A percentile compares a stretch with the other conserved stretches of the same genome.
These are phyloP conservation scores for Leptomonas seymouri DNA, from an alignment of 208 protist species.

Conservation along the genomic window DNA sequence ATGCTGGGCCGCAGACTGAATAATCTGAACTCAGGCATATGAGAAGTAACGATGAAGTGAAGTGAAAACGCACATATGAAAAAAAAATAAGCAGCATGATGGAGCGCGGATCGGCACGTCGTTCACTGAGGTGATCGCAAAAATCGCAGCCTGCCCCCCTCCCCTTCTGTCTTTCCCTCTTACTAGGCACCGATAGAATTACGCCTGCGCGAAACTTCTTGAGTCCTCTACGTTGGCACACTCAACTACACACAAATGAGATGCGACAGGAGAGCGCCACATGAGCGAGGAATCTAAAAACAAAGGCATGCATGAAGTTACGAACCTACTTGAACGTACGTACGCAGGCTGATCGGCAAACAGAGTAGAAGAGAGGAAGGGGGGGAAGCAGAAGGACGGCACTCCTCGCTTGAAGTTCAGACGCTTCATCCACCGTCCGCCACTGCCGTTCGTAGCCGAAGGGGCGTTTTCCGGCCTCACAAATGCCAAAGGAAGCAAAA, in stretches of 20 bases:
- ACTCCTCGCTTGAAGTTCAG: neutral
- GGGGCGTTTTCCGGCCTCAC: neutral
- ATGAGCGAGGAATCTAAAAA: too few species aligned
- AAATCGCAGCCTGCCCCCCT: too few species aligned
- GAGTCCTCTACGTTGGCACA: neutral
- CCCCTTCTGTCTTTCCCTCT: too few species aligned
- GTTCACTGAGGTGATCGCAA: too few species aligned
- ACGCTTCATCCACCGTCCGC: neutral
- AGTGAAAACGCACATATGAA: neutral
- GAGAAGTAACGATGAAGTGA: neutral
- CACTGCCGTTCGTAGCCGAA: neutral
- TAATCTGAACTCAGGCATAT: neutral
- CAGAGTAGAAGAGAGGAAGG: neutral
- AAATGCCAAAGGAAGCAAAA: constrained; percentile 1
- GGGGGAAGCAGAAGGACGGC: neutral
- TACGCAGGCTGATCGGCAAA: neutral
- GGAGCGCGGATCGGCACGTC: too few species aligned
- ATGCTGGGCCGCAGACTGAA: neutral
- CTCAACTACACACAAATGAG: too few species aligned
- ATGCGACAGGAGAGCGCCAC: too few species aligned
- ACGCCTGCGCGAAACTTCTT: neutral
- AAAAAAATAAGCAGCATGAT: neutral
- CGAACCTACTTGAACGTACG: too few species aligned
- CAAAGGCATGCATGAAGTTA: too few species aligned
- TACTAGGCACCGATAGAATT: neutral